These are phyloP conservation scores for Elsinoe perseae DNA, from an alignment of 2,329 filamentous ascomycete genomes.

Conservation along the genomic window DNA sequence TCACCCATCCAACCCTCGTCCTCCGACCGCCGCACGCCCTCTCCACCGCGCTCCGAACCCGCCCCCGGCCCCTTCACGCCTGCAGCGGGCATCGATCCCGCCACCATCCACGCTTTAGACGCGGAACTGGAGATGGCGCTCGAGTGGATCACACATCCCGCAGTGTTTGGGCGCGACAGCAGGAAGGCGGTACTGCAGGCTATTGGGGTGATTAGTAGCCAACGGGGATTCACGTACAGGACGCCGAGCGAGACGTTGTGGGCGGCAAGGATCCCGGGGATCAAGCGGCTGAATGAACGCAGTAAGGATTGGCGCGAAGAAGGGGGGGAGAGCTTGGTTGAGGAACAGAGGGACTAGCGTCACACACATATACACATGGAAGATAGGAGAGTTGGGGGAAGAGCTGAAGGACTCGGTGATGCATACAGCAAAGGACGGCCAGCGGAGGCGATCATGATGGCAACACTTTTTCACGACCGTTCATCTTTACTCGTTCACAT, in stretches of 20 bases:
- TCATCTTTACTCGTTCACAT: not conserved
- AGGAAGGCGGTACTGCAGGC: slow-evolving; percentile 93
- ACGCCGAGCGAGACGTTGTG: slow-evolving; percentile 83
- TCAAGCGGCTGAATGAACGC: slow-evolving; percentile 72
- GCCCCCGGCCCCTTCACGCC: slow-evolving; percentile 45
- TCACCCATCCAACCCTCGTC: slow-evolving; percentile 19
- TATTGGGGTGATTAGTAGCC: slow-evolving; percentile 92
- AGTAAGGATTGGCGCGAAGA: slow-evolving; percentile 89
- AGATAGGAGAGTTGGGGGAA: not conserved
- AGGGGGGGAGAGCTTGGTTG: slow-evolving; percentile 51
- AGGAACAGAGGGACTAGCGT: slow-evolving; percentile 18
- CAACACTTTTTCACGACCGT: not conserved
- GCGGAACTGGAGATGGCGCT: slow-evolving; percentile 81
- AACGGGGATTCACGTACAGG: slow-evolving; percentile 87
- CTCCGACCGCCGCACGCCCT: slow-evolving; percentile 32
- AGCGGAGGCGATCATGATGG: not conserved
- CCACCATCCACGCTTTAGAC: slow-evolving; percentile 78
- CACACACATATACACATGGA: not conserved
- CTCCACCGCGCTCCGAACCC: slow-evolving; percentile 30
- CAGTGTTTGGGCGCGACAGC: slow-evolving; percentile 86
- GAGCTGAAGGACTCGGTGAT: not conserved
- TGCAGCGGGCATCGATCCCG: slow-evolving; percentile 69
- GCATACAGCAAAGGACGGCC: too few species aligned
- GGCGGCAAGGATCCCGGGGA: slow-evolving; percentile 72
- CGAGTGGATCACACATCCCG: slow-evolving; percentile 97